Base-by-base conservation (phyloP, 148 eudicot species). In the Cornus suecica region DNA sequence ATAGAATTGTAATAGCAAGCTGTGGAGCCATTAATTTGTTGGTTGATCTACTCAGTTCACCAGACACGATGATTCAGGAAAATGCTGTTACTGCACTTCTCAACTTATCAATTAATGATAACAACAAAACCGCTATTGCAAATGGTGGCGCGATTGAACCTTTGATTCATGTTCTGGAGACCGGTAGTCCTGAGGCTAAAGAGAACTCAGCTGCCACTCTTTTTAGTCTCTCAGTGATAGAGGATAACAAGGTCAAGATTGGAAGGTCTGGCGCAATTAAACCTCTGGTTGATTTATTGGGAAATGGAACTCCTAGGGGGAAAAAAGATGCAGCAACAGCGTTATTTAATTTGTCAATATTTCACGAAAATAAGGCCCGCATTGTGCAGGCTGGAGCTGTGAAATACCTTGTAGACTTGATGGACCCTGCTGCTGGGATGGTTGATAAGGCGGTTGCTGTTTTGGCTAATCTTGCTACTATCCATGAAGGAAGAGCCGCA, bases 151-250 rank as follows among this genome's bases (percentile, higher is more conserved):
- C 94, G 32, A 88, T 94, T 30, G 89, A 90, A 80, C 93, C 92
- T 60, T 81, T 94, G 74, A 84, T 94, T 66, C 90, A 89, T 69
- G 97, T 94, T 54, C 92, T 94, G 18, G 74, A 84, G 76, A 89
- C 88, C 0, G 99, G 99, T 28, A 92, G 80, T 74, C 81, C 88
- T 16, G 99, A 92, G 68, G 97, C 99, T 68, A 88, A 83, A 77
- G 94, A 94, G 76, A 94, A 94, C 78, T 80, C 97, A 20, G 99
- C 99, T 70, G 97, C 96, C 11, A 84, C 99, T 54, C 92, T 94
- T 42, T 90, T 84, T 73, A 89, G 91, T 74, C 88, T 94, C 52
- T 87, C 97, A 1, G 85, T 84, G 72, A 85, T 89, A 26, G 89
- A 88, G 71, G 92, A 90, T 2, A 87, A 88, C 80, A 92, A 89